A percentile compares a stretch with the other conserved stretches of the same genome.
Evolutionary conservation across 257 asterid species (phyloP).

Genomic region (Solanum dulcamara): DNA sequence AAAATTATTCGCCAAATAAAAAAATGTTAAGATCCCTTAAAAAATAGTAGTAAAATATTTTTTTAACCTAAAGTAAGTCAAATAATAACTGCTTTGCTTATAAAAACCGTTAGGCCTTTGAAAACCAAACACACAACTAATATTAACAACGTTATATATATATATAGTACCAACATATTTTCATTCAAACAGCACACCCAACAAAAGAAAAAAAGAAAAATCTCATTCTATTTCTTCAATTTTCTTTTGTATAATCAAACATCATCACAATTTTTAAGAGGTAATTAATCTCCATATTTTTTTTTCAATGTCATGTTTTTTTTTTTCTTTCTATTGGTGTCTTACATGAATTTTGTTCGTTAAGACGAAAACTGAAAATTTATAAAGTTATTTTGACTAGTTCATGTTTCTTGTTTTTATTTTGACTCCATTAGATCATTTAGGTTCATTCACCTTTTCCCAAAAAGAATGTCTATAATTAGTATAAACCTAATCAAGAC

Average conservation of each 20-base stretch:
- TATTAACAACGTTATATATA: slow-evolving; percentile 11
- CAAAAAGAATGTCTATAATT: neutral
- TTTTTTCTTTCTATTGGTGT: neutral
- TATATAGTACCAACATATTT: slow-evolving; percentile 8
- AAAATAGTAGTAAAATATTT: neutral
- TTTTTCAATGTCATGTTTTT: neutral
- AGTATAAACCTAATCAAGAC: neutral
- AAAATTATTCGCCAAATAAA: neutral
- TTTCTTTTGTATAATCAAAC: neutral
- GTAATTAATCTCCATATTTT: neutral
- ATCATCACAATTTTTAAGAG: neutral
- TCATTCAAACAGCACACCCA: slow-evolving; percentile 7
- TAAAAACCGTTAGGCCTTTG: neutral
- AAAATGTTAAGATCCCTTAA: neutral
- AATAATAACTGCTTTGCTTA: neutral
- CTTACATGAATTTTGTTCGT: neutral
- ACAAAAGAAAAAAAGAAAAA: no score
- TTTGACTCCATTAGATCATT: neutral
- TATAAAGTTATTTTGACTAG: neutral
- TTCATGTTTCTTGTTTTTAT: neutral
- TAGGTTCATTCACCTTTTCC: neutral
- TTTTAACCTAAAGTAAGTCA: neutral
- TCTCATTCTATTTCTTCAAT: neutral
- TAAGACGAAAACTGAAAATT: neutral
- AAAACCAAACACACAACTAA: slow-evolving; percentile 1